phyloP scores from a whole-genome alignment of 495 filamentous ascomycete genomes.

The Elasticomyces elasticus region DNA sequence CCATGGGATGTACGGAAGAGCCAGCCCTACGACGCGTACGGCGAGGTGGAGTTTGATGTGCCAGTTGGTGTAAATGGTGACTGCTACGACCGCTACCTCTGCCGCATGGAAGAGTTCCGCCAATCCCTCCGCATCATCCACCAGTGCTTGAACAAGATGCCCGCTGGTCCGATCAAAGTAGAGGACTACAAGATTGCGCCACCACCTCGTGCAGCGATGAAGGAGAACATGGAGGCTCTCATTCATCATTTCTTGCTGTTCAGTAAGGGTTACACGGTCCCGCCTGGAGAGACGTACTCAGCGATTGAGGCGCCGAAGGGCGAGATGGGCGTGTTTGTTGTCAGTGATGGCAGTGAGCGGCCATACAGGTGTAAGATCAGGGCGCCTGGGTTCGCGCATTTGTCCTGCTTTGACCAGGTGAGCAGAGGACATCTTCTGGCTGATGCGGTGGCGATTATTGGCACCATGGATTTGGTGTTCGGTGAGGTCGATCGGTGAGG shows the following conservation, averaged over 20 bases:
- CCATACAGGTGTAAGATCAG: constrained; percentile 97
- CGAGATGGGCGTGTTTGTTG: constrained; percentile 98
- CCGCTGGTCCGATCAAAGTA: constrained; percentile 80
- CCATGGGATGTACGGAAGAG: constrained; percentile 96
- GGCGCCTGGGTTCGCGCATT: constrained; percentile 92
- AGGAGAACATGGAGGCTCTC: constrained; percentile 99
- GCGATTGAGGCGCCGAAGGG: constrained; percentile 98
- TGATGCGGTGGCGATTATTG: constrained; percentile 60
- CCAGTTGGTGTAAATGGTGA: constrained; percentile 94
- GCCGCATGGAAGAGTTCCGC: constrained; percentile 99
- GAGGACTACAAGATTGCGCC: constrained; percentile 99
- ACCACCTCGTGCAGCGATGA: constrained; percentile 94
- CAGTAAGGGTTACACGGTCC: constrained; percentile 95
- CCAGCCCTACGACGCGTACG: constrained; percentile 94
- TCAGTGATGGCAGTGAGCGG: constrained; percentile 89
- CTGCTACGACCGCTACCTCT: constrained; percentile 98
- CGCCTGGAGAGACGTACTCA: constrained; percentile 96
- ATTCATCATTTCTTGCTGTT: constrained; percentile 99
- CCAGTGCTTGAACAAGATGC: constrained; percentile 99
- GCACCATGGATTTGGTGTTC: constrained; percentile 27
- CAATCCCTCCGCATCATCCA: constrained; percentile 96
- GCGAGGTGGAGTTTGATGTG: constrained; percentile 94
- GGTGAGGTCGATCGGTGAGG: constrained; percentile 20
- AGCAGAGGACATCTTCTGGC: constrained; percentile 85
- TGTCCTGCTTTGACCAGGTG: constrained; percentile 89